A percentile compares a stretch with the other conserved stretches of the same genome.
Evolutionary conservation across 2,329 filamentous ascomycete genomes (phyloP).

Genomic region (Neonectria coccinea): DNA sequence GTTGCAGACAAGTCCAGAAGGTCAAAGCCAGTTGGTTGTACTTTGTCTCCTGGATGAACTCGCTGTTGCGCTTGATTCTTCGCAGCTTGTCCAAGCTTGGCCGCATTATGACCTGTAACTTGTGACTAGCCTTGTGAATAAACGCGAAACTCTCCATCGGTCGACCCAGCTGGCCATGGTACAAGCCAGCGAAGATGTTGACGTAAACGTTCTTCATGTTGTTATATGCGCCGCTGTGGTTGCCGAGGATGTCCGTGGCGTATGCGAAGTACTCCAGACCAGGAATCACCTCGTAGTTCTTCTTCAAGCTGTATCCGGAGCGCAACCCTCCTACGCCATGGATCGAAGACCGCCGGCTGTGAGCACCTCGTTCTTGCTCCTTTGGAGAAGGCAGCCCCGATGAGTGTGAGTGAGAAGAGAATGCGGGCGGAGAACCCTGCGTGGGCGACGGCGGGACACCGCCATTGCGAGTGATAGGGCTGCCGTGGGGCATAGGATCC

Average conservation of each 20-base stretch:
- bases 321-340: slow-evolving; percentile 54
- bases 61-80: slow-evolving; percentile 52
- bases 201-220: slow-evolving; percentile 88
- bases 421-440: slow-evolving; percentile 65
- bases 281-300: slow-evolving; percentile 86
- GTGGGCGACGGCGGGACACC: slow-evolving; percentile 62
- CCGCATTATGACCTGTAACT: slow-evolving; percentile 79
- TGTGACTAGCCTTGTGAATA: slow-evolving; percentile 67
- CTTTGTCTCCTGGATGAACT: slow-evolving; percentile 57
- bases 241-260: slow-evolving; percentile 87
- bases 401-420: slow-evolving; percentile 60
- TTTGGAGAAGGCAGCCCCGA: slow-evolving; percentile 65
- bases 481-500: slow-evolving; percentile 51
- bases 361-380: slow-evolving; percentile 59
- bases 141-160: slow-evolving; percentile 84
- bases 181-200: slow-evolving; percentile 85
- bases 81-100: slow-evolving; percentile 66
- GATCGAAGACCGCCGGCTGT: slow-evolving; percentile 65
- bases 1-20: slow-evolving; percentile 93
- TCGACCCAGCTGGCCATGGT: slow-evolving; percentile 87
- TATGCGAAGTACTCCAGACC: slow-evolving; percentile 91
- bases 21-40: slow-evolving; percentile 77
- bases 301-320: slow-evolving; percentile 50
- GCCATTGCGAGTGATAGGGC: slow-evolving; percentile 59
- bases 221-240: slow-evolving; percentile 81